A percentile compares a stretch with the other conserved stretches of the same genome.
Evolutionary conservation across 148 eudicot genomes (phyloP).

Genomic region (Rhododendron vialii): DNA sequence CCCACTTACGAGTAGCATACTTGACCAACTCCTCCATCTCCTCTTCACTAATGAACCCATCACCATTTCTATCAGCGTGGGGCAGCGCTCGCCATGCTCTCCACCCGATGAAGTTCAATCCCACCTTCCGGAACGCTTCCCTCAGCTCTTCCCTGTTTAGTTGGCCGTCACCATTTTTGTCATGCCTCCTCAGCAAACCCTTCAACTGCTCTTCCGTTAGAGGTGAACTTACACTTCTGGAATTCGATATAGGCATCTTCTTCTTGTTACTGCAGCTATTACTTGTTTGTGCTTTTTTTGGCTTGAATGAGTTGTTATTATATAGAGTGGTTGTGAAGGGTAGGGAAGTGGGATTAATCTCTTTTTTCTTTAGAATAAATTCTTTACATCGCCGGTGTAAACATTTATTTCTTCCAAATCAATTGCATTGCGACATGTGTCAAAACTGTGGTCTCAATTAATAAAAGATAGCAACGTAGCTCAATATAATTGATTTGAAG

Average conservation of each 20-base stretch:
- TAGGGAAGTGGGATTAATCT: background rate
- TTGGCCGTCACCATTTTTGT: background rate
- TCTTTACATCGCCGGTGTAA: no score
- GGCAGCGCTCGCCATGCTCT: constrained; percentile 5
- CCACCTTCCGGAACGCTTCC: background rate
- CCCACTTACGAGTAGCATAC: background rate
- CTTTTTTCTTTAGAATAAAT: no score
- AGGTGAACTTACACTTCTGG: background rate
- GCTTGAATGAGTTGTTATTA: background rate
- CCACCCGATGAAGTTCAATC: background rate
- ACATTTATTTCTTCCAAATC: no score
- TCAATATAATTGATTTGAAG: no score
- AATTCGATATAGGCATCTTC: background rate
- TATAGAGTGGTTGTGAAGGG: background rate
- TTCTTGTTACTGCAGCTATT: background rate
- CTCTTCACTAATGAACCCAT: constrained; percentile 4
- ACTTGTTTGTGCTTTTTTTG: background rate
- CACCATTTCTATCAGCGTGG: background rate
- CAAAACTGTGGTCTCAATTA: no score
- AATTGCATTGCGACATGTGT: no score
- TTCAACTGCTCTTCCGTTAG: constrained; percentile 2
- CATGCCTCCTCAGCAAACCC: background rate
- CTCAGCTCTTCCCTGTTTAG: constrained; percentile 1
- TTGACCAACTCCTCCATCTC: constrained; percentile 6
- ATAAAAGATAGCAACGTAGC: no score